A percentile compares a stretch with the other conserved stretches of the same genome.
These are phyloP conservation scores for Suhomyces terraborum DNA, from an alignment of 1,139 yeast species.

Conservation along the genomic window DNA sequence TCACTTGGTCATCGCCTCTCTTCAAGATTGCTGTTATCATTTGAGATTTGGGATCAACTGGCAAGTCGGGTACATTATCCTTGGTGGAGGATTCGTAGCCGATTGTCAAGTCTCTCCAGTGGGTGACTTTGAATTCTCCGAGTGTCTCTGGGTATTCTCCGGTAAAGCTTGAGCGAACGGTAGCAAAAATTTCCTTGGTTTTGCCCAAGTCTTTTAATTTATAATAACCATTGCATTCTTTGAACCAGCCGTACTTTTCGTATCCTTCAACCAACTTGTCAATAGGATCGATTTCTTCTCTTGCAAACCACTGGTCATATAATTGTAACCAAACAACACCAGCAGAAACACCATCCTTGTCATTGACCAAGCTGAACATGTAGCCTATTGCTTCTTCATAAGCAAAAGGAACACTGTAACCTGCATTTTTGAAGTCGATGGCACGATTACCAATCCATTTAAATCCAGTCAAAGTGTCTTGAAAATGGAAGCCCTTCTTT, in stretches of 20 bases:
- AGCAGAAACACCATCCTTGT: constrained; percentile 92
- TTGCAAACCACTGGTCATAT: constrained; percentile 50
- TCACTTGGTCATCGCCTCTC: constrained; percentile 39
- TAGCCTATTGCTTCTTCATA: constrained; percentile 96
- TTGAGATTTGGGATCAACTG: constrained; percentile 71
- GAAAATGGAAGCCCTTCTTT: constrained; percentile 59
- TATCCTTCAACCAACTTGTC: constrained; percentile 62
- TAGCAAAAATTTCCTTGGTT: constrained; percentile 51
- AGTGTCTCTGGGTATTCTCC: constrained; percentile 44
- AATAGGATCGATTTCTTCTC: constrained; percentile 36
- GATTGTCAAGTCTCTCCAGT: constrained; percentile 82
- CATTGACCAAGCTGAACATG: constrained; percentile 86
- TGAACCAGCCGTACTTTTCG: constrained; percentile 71
- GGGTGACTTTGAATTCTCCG: constrained; percentile 55
- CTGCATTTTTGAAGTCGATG: constrained; percentile 63
- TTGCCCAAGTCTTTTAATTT: constrained; percentile 58
- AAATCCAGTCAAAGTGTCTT: constrained; percentile 91
- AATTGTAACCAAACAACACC: constrained; percentile 77
- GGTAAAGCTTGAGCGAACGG: constrained; percentile 45
- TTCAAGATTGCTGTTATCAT: constrained; percentile 72
- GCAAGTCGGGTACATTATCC: constrained; percentile 62
- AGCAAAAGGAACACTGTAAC: constrained; percentile 79
- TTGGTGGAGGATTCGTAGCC: constrained; percentile 76
- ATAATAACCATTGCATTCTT: constrained; percentile 87
- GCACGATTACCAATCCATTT: constrained; percentile 97